phyloP scores from a whole-genome alignment of 176 grass and related monocot species.

The Paspalum notatum region DNA sequence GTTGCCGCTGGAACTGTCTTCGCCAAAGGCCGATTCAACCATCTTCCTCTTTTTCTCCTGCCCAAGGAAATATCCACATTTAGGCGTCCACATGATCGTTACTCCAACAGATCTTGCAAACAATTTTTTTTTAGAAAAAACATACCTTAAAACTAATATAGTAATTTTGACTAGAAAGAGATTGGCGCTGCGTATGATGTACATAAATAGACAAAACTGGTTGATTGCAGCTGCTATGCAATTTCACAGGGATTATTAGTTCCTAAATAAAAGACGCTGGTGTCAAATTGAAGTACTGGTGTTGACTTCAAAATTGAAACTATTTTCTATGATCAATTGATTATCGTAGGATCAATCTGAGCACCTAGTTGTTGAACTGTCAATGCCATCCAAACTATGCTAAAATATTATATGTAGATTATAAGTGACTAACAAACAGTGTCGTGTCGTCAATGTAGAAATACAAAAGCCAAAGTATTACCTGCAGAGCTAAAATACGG shows the following conservation, averaged over 20 bases:
- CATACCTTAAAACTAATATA: not conserved
- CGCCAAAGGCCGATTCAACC: slow-evolving; percentile 79
- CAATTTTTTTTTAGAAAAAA: not conserved
- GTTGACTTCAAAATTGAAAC: not conserved
- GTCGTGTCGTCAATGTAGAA: not conserved
- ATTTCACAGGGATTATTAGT: not conserved
- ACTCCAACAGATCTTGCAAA: not conserved
- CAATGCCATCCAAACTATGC: not conserved
- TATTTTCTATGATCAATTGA: not conserved
- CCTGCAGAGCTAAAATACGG: slow-evolving; percentile 82
- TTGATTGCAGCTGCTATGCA: not conserved
- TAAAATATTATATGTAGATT: not conserved
- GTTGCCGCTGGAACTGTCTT: slow-evolving; percentile 57
- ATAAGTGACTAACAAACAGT: not conserved
- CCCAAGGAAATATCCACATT: slow-evolving; percentile 18
- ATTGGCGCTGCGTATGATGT: not conserved
- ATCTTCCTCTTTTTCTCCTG: slow-evolving; percentile 91
- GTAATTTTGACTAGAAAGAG: not conserved
- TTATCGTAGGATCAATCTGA: not conserved
- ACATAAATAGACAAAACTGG: not conserved
- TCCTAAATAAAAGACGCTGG: not conserved
- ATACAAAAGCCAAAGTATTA: slow-evolving; percentile 23
- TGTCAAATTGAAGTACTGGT: not conserved
- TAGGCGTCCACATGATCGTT: not conserved
- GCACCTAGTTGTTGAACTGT: not conserved